Base-by-base conservation (phyloP, 352 stramenopile species). In the Pelagophyceae sp. region DNA sequence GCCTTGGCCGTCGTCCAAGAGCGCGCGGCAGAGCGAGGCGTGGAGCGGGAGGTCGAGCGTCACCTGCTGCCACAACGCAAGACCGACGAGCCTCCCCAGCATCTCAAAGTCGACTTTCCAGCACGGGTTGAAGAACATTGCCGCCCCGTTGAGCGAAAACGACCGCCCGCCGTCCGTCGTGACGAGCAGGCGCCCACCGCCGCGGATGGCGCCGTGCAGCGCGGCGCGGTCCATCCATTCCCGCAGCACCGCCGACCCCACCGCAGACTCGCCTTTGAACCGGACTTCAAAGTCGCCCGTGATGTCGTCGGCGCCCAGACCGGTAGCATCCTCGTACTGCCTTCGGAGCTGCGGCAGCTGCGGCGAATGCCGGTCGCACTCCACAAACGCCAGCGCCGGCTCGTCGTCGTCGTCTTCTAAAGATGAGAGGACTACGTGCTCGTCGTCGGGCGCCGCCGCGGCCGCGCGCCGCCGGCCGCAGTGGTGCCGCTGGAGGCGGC, bases 261-360 rank as follows among this genome's bases (percentile, higher is more conserved):
- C 67, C 15, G 67, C 67, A 11, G 20, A 37, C 38, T 74, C 67
- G 38, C 67, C 67, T 27, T 58, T 50, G 38, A 74, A 74, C 11
- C 67, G 67, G 67, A 74, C 67, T 37, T 74, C 67, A n/a, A 74
- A 58, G 35, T 74, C 67, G 2, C 67, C 67, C 5, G 33, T 54
- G 1, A 74, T 33, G 38, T 74, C 67, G 3, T 11, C 2, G 1
- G 67, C 67, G 67, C 33, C 33, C 25, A 74, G 67, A 37, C 67
- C 67, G 15, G n/a, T 33, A 1, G 31, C 23, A 3, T 74, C 67
- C 0, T 2, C 2, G 2, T 35, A 25, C 38, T 31, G 23, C 2
- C 2, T 1, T 1, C 67, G 67, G 2, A 74, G 67, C 67, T 74
- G 67, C 35, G 33, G 35, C 5, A 74, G 38, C 67, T 60, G 33